phyloP scores from a whole-genome alignment of 2,329 filamentous ascomycete species.

The Fusarium avenaceum region DNA sequence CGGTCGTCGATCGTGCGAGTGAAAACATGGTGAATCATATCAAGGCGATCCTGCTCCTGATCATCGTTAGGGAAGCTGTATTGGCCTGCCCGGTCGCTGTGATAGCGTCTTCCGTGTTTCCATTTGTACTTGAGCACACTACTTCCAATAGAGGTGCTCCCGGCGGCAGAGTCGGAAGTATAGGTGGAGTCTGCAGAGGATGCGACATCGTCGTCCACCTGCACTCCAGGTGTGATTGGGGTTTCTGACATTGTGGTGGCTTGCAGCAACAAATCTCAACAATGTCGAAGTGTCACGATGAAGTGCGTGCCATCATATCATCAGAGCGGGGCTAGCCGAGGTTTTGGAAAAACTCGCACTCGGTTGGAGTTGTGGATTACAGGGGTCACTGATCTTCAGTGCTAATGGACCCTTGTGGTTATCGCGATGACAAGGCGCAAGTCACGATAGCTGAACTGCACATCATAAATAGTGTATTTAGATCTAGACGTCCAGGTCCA shows the following conservation, averaged over 20 bases:
- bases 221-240: conserved; percentile 15
- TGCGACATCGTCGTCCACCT: conserved; percentile 16
- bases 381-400: background rate
- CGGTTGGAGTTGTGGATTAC: background rate
- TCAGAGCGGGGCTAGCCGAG: conserved; percentile 1
- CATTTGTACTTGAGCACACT: conserved; percentile 32
- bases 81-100: conserved; percentile 54
- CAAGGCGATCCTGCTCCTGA: conserved; percentile 56
- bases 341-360: conserved; percentile 2
- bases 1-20: conserved; percentile 52
- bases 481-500: too few relatives aligned
- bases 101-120: conserved; percentile 59
- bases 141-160: conserved; percentile 19
- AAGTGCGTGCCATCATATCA: background rate
- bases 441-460: too few relatives aligned
- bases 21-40: conserved; percentile 56
- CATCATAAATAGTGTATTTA: too few relatives aligned
- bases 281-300: too few relatives aligned
- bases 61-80: conserved; percentile 58
- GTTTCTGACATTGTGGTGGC: background rate
- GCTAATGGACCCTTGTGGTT: background rate
- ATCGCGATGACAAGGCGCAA: background rate
- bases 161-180: background rate
- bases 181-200: conserved; percentile 12
- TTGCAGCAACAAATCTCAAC: accelerated